Percentiles rank a stretch among this genome's conserved stretches.
These are phyloP conservation scores for Mortierella antarctica DNA, from an alignment of 192 early-diverging fungal genomes.

Conservation along the genomic window DNA sequence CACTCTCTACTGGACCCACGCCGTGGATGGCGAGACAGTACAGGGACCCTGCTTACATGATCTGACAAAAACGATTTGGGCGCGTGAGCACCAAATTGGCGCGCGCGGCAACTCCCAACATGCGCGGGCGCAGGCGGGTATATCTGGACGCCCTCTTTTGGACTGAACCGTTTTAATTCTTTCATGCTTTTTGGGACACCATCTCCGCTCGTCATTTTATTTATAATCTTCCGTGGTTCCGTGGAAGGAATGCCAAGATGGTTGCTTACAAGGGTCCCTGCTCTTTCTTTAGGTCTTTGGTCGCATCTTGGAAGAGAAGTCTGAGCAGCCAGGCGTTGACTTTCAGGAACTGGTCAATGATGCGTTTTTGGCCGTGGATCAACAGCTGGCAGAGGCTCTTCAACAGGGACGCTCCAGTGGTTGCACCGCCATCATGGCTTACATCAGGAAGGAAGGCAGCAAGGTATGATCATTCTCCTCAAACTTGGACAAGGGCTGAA, in stretches of 20 bases:
- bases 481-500: conserved; percentile 6
- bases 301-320: conserved; percentile 74
- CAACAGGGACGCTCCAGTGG: conserved; percentile 87
- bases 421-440: conserved; percentile 91
- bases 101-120: too few relatives aligned
- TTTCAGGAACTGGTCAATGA: conserved; percentile 87
- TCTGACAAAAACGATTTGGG: too few relatives aligned
- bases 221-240: too few relatives aligned
- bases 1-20: too few relatives aligned
- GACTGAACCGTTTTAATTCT: too few relatives aligned
- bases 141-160: too few relatives aligned
- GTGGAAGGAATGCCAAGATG: not conserved
- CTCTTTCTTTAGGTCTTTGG: conserved; percentile 45
- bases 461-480: conserved; percentile 12
- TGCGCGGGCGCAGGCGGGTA: too few relatives aligned
- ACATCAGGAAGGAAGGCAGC: conserved; percentile 61
- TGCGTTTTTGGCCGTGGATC: conserved; percentile 86
- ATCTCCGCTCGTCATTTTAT: too few relatives aligned
- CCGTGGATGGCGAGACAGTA: too few relatives aligned
- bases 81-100: too few relatives aligned
- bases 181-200: too few relatives aligned
- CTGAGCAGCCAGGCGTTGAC: conserved; percentile 62
- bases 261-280: not conserved
- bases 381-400: conserved; percentile 70
- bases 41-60: too few relatives aligned